These are phyloP conservation scores for Spongiforma sp. DNA, from an alignment of 1,284 basidiomycete genomes.

Conservation along the genomic window DNA sequence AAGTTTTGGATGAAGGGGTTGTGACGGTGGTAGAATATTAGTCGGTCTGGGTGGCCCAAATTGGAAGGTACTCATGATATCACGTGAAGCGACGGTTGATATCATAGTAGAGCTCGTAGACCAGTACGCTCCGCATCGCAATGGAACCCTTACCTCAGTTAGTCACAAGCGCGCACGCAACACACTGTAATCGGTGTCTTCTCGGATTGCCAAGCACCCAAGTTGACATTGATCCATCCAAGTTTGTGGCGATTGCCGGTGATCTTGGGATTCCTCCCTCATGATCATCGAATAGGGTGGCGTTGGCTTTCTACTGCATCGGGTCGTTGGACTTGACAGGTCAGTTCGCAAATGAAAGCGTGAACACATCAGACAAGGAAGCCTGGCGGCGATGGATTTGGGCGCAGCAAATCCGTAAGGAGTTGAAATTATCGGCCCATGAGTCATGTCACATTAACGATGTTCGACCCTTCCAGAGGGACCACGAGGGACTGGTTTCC, in stretches of 20 bases:
- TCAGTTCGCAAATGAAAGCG: conserved; percentile 50
- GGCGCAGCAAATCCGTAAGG: conserved; percentile 75
- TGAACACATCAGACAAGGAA: conserved; percentile 55
- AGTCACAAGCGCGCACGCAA: conserved; percentile 50
- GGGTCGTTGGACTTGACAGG: conserved; percentile 79
- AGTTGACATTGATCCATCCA: conserved; percentile 60
- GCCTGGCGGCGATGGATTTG: conserved; percentile 87
- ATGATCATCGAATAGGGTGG: conserved; percentile 57
- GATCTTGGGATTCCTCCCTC: conserved; percentile 17
- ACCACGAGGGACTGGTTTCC: conserved; percentile 71
- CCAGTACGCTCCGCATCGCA: not conserved
- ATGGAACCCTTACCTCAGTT: conserved; percentile 37
- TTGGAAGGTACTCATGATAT: not conserved
- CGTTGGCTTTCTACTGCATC: conserved; percentile 85
- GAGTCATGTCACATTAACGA: not conserved
- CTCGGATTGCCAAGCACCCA: conserved; percentile 59
- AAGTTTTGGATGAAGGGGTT: too few species aligned
- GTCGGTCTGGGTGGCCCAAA: too few species aligned
- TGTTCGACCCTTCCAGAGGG: conserved; percentile 41
- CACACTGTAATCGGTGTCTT: conserved; percentile 62
- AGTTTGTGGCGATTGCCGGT: conserved; percentile 44
- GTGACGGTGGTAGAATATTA: too few species aligned
- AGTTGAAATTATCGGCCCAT: not conserved
- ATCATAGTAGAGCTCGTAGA: too few species aligned
- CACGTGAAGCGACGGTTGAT: too few species aligned